A percentile compares a stretch with the other conserved stretches of the same genome.
Evolutionary conservation across 495 filamentous ascomycete genomes (phyloP).

Genomic region (Podospora sp.): DNA sequence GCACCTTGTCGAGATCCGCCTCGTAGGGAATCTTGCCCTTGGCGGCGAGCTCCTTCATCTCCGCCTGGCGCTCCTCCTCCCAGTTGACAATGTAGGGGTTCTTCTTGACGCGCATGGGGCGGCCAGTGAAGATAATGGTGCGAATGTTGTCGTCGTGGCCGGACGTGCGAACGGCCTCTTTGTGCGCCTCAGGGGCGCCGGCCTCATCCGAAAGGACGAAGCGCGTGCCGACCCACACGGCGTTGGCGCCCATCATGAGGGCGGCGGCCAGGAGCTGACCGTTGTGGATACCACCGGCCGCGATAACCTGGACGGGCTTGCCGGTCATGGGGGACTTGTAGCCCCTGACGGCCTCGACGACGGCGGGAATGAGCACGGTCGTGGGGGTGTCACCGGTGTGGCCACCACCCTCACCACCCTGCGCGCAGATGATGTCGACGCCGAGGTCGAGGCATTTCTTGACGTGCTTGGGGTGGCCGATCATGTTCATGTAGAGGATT

Average conservation of each 20-base stretch:
- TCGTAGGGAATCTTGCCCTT: conserved; percentile 93
- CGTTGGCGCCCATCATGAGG: conserved; percentile 88
- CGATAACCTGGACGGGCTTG: conserved; percentile 82
- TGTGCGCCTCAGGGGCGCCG: conserved; percentile 89
- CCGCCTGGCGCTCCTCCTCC: conserved; percentile 84
- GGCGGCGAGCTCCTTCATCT: conserved; percentile 88
- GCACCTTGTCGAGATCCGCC: conserved; percentile 84
- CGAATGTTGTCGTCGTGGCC: conserved; percentile 93
- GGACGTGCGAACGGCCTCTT: conserved; percentile 92
- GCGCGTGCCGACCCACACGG: conserved; percentile 94
- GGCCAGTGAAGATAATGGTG: conserved; percentile 97
- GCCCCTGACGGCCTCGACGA: conserved; percentile 78
- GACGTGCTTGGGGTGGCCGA: conserved; percentile 98
- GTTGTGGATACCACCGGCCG: conserved; percentile 93
- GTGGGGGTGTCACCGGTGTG: conserved; percentile 79
- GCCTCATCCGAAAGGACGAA: conserved; percentile 95
- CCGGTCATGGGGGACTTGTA: conserved; percentile 87
- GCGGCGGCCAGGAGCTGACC: conserved; percentile 87
- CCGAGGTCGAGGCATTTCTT: conserved; percentile 88
- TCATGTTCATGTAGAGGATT: conserved; percentile 99
- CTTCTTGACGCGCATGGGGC: conserved; percentile 87
- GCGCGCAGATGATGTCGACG: conserved; percentile 85
- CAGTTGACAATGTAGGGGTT: conserved; percentile 94
- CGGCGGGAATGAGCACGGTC: conserved; percentile 76
- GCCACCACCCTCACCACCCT: conserved; percentile 81